Percentiles rank a stretch among this genome's conserved stretches.
phyloP scores from a whole-genome alignment of 331 rosid species.

The Spiraea crenata region DNA sequence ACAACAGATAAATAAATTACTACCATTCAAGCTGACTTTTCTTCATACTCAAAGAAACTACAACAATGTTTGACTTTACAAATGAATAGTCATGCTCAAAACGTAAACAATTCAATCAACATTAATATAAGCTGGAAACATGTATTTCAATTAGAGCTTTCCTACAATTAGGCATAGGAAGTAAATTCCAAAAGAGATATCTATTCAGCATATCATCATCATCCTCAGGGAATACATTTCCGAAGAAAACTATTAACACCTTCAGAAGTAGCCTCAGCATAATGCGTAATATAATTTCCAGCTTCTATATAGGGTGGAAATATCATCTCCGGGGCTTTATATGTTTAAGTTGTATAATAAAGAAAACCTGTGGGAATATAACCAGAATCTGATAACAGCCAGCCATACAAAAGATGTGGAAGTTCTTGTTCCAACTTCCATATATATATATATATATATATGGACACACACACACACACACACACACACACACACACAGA shows the following conservation, averaged over 20 bases:
- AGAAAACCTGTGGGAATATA: neutral
- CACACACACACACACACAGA: no score
- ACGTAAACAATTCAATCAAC: neutral
- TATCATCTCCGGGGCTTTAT: neutral
- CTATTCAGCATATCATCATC: neutral
- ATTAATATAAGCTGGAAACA: neutral
- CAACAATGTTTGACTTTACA: neutral
- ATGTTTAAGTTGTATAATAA: neutral
- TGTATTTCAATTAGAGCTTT: neutral
- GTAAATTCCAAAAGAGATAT: neutral
- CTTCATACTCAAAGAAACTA: neutral
- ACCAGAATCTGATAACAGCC: neutral
- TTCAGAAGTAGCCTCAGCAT: neutral
- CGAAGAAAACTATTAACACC: neutral
- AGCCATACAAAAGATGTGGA: neutral
- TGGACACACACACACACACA: no score
- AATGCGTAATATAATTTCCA: neutral
- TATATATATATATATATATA: neutral
- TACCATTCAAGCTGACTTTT: neutral
- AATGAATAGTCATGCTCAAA: neutral
- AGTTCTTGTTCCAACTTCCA: neutral
- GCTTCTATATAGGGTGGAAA: neutral
- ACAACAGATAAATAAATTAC: conserved; percentile 14
- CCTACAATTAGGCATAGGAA: neutral
- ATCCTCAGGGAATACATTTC: neutral